Evolutionary conservation across 2,329 filamentous ascomycete genomes (phyloP).

Genomic region (Penicillium sp.): DNA sequence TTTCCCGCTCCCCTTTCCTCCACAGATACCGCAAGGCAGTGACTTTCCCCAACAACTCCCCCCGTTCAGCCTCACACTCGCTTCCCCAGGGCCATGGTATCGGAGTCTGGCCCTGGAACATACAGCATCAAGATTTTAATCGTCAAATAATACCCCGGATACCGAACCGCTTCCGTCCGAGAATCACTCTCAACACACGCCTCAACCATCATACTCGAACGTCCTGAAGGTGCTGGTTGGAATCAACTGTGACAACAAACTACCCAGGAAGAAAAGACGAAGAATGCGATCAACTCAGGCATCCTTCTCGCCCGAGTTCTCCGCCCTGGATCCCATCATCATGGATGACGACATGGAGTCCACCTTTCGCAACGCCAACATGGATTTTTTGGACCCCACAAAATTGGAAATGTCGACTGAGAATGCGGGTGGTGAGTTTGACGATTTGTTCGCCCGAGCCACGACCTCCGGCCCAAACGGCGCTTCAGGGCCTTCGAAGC

Average conservation of each 20-base stretch:
- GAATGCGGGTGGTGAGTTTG: conserved; percentile 41
- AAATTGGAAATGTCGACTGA: conserved; percentile 37
- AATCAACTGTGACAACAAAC: conserved; percentile 8
- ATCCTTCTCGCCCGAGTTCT: conserved; percentile 38
- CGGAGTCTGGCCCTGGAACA: conserved; percentile 21
- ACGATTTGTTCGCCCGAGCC: conserved; percentile 39
- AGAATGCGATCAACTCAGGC: conserved; percentile 39
- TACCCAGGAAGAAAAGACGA: conserved; percentile 11
- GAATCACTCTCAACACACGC: neutral
- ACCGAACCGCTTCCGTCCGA: neutral
- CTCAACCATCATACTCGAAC: neutral
- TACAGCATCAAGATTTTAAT: conserved; percentile 6
- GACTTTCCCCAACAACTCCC: conserved; percentile 15
- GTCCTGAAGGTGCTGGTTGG: conserved; percentile 11
- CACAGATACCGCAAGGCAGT: conserved; percentile 19
- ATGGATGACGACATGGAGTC: conserved; percentile 45
- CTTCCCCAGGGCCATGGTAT: conserved; percentile 22
- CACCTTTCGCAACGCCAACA: conserved; percentile 40
- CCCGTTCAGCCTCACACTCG: neutral
- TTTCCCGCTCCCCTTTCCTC: conserved; percentile 30
- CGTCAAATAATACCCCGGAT: neutral
- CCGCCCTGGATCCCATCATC: conserved; percentile 41
- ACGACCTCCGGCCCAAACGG: conserved; percentile 31
- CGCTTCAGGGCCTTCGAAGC: conserved; percentile 29
- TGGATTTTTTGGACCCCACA: conserved; percentile 43